Evolutionary conservation across 495 filamentous ascomycete species (phyloP).

Genomic region (Letharia columbiana): DNA sequence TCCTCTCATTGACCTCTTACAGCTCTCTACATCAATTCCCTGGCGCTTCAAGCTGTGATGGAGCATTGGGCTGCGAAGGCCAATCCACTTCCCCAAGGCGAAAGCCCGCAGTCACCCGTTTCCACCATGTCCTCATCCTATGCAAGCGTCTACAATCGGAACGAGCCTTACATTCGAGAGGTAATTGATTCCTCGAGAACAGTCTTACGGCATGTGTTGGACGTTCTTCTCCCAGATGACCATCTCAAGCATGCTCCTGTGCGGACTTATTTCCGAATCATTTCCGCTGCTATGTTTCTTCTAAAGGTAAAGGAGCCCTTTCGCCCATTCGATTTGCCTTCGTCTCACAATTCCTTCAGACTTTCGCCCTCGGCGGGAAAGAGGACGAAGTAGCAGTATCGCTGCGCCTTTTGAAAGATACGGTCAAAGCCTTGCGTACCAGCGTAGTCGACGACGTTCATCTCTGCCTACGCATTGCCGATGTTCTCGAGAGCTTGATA

Average conservation of each 20-base stretch:
- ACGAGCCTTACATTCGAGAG: slow-evolving; percentile 73
- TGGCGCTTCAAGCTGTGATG: slow-evolving; percentile 88
- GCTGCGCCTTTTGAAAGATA: slow-evolving; percentile 69
- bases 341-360: slow-evolving; percentile 39
- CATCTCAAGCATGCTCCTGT: slow-evolving; percentile 89
- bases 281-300: slow-evolving; percentile 90
- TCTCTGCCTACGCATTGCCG: slow-evolving; percentile 88
- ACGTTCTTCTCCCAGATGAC: slow-evolving; percentile 70
- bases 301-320: slow-evolving; percentile 48
- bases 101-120: slow-evolving; percentile 34
- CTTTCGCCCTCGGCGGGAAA: slow-evolving; percentile 85
- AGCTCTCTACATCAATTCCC: slow-evolving; percentile 77
- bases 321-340: background rate
- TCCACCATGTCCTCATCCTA: slow-evolving; percentile 43
- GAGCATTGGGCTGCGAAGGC: slow-evolving; percentile 76
- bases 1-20: slow-evolving; percentile 24
- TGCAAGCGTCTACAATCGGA: slow-evolving; percentile 47
- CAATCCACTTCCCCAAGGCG: slow-evolving; percentile 36
- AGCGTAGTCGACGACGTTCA: slow-evolving; percentile 95
- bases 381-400: slow-evolving; percentile 80
- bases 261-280: slow-evolving; percentile 87
- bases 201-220: slow-evolving; percentile 71
- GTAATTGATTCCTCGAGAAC: slow-evolving; percentile 82
- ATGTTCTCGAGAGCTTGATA: slow-evolving; percentile 75
- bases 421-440: slow-evolving; percentile 68